Conservation (phyloP, 495 filamentous ascomycete species). For the Podospora conica region DNA sequence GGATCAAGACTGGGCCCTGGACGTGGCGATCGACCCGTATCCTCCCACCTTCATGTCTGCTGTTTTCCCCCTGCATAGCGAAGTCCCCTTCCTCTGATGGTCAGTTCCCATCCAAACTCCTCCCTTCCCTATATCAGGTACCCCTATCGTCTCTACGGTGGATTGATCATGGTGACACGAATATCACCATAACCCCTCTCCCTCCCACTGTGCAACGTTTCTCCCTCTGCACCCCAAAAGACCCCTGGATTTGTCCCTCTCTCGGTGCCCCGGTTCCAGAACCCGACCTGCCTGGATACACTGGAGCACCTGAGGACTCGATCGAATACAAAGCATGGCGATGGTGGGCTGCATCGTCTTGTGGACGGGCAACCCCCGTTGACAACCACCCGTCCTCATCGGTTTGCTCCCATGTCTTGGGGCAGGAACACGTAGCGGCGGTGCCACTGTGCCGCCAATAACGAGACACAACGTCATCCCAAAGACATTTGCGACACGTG, state of each 20-base stretch:
- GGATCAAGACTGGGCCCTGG: background rate
- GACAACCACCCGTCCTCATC: background rate
- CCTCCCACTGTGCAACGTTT: background rate
- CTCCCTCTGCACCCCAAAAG: background rate
- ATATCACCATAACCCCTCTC: background rate
- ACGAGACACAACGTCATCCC: background rate
- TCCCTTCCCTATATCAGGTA: background rate
- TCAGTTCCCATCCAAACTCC: background rate
- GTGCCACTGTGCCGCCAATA: background rate
- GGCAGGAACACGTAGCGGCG: background rate
- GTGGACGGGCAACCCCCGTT: background rate
- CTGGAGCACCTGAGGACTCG: background rate
- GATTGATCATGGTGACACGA: too few species aligned
- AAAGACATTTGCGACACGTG: background rate
- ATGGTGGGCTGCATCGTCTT: background rate
- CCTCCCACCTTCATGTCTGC: background rate
- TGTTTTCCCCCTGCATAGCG: background rate
- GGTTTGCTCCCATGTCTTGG: background rate
- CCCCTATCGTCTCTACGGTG: too few species aligned
- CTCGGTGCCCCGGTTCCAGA: background rate
- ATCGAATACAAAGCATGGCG: background rate
- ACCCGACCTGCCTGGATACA: background rate
- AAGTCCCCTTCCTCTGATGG: background rate
- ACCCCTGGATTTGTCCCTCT: background rate
- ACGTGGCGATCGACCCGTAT: background rate